These are phyloP conservation scores for Thoreauomyces humboldtii DNA, from an alignment of 192 early-diverging fungal species.

Conservation along the genomic window DNA sequence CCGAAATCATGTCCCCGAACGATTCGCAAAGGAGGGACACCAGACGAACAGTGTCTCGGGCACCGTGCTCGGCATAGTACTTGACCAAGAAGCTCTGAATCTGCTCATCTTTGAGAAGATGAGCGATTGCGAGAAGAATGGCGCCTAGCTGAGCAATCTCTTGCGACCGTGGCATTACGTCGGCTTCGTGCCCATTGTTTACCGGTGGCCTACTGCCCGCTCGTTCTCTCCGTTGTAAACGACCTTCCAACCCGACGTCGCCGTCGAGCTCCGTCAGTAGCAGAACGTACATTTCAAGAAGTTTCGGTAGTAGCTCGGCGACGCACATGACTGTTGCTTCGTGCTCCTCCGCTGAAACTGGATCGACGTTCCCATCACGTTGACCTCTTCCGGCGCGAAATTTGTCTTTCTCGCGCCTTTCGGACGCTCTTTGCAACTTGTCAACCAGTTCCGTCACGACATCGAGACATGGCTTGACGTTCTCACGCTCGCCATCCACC, in stretches of 20 bases:
- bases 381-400: not conserved
- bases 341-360: conserved; percentile 3
- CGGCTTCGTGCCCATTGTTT: not conserved
- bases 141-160: conserved; percentile 32
- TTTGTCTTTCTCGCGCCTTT: conserved; percentile 12
- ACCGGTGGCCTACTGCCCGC: not conserved
- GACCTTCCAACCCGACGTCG: not conserved
- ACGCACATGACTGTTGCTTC: conserved; percentile 11
- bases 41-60: not conserved
- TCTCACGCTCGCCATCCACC: conserved; percentile 24
- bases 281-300: conserved; percentile 9
- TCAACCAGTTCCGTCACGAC: conserved; percentile 43
- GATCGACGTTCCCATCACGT: not conserved
- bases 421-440: conserved; percentile 28
- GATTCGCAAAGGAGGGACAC: conserved; percentile 16
- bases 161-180: not conserved
- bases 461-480: conserved; percentile 35
- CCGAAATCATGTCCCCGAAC: conserved; percentile 32
- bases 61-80: not conserved
- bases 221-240: not conserved
- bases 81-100: not conserved
- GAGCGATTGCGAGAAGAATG: conserved; percentile 34
- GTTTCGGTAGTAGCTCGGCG: conserved; percentile 11
- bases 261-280: conserved; percentile 5
- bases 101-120: conserved; percentile 28